phyloP scores from a whole-genome alignment of 75 land plant genomes.

The Isoetes taiwanensis region DNA sequence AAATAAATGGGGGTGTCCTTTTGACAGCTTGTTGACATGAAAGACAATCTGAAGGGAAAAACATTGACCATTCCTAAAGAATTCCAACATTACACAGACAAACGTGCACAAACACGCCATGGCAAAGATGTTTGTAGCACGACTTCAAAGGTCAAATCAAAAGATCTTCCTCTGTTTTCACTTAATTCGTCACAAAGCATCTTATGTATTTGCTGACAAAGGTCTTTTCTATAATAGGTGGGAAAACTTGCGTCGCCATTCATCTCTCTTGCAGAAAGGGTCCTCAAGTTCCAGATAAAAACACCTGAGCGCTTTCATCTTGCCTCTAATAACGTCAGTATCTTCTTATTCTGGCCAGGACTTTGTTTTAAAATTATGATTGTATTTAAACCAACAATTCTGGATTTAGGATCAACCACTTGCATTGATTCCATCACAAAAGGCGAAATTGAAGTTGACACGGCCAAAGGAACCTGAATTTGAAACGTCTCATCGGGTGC shows the following conservation, averaged over 20 bases:
- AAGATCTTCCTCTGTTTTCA: too few relatives aligned
- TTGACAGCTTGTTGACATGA: not conserved
- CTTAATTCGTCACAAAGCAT: not conserved
- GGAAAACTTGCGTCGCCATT: conserved; percentile 34
- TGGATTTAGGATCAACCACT: conserved; percentile 8
- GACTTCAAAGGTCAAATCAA: not conserved
- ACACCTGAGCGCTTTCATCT: conserved; percentile 38
- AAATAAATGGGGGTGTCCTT: not conserved
- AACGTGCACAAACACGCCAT: not conserved
- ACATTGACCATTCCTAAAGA: not conserved
- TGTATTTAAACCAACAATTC: conserved; percentile 1
- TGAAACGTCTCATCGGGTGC: conserved; percentile 64
- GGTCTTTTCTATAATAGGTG: conserved; percentile 5
- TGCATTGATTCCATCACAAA: conserved; percentile 10
- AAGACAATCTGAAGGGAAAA: not conserved
- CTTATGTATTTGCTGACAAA: not conserved
- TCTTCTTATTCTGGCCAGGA: not conserved
- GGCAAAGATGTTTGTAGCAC: not conserved
- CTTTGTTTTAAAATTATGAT: not conserved
- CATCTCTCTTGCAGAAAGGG: conserved; percentile 73
- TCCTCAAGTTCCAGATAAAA: conserved; percentile 57
- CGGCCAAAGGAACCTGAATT: conserved; percentile 83
- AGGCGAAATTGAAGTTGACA: conserved; percentile 52
- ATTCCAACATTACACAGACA: not conserved
- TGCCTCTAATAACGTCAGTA: not conserved